A percentile compares a stretch with the other conserved stretches of the same genome.
Conservation (phyloP, 2,329 filamentous ascomycete genomes). For the Ceratocystis destructans region DNA sequence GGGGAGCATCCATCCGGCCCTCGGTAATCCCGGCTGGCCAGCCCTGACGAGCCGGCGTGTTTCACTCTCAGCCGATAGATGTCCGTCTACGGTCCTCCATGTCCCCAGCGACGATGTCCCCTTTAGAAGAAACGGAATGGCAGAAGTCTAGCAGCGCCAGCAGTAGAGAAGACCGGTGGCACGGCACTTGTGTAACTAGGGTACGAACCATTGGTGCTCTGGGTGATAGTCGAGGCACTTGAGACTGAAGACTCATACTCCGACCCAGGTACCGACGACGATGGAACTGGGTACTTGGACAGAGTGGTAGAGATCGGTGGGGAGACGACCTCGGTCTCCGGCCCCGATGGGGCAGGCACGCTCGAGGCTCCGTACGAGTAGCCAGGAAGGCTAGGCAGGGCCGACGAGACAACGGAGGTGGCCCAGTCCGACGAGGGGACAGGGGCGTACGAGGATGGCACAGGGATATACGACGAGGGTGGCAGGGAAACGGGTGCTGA, state of each 20-base stretch:
- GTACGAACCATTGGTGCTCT: slow-evolving; percentile 9
- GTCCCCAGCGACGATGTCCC: not conserved
- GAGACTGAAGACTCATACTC: not conserved
- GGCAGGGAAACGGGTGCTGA: not conserved
- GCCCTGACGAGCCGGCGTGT: too few species aligned
- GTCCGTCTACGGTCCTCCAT: not conserved
- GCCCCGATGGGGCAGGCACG: not conserved
- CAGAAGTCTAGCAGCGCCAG: slow-evolving; percentile 13
- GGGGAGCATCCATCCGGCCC: too few species aligned
- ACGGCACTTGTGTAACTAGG: slow-evolving; percentile 3
- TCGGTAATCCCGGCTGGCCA: too few species aligned
- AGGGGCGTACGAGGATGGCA: not conserved
- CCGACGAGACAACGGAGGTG: slow-evolving; percentile 5
- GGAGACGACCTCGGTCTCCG: not conserved
- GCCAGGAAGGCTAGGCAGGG: not conserved
- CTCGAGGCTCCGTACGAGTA: slow-evolving; percentile 9
- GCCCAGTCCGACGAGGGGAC: not conserved
- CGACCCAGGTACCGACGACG: not conserved
- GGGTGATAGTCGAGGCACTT: not conserved
- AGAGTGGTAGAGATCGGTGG: not conserved
- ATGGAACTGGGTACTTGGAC: not conserved
- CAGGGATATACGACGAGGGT: not conserved
- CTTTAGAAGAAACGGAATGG: slow-evolving; percentile 6
- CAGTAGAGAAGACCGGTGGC: slow-evolving; percentile 11
- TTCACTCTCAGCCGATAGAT: not conserved